A percentile compares a stretch with the other conserved stretches of the same genome.
Conservation (phyloP, 2,329 filamentous ascomycete genomes). For the Alternaria longipes region DNA sequence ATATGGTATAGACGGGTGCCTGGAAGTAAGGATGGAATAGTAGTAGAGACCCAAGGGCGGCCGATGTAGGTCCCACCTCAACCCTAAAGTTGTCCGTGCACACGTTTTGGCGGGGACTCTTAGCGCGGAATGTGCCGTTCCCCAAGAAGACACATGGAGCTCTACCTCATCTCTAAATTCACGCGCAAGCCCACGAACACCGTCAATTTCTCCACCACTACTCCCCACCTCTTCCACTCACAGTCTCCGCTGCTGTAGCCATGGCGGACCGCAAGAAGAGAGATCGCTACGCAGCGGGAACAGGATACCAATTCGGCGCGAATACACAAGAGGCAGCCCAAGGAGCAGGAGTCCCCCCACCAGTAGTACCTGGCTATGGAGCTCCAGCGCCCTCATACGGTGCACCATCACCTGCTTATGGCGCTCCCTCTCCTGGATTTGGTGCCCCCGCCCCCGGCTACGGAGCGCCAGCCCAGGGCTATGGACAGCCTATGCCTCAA, state of each 20-base stretch:
- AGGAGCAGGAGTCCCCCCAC: slow-evolving; percentile 58
- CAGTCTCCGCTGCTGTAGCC: slow-evolving; percentile 27
- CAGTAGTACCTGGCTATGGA: slow-evolving; percentile 31
- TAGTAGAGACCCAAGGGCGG: neutral
- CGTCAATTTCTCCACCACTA: slow-evolving; percentile 19
- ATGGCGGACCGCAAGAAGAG: slow-evolving; percentile 75
- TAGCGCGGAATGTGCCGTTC: slow-evolving; percentile 43
- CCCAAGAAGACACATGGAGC: slow-evolving; percentile 51
- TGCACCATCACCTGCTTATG: slow-evolving; percentile 46
- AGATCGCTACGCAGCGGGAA: slow-evolving; percentile 90
- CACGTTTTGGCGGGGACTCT: slow-evolving; percentile 32
- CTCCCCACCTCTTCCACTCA: slow-evolving; percentile 13
- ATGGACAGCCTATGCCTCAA: slow-evolving; percentile 58
- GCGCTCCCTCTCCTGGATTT: slow-evolving; percentile 52
- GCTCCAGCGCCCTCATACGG: slow-evolving; percentile 52
- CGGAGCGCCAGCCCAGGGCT: slow-evolving; percentile 45
- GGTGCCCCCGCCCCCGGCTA: slow-evolving; percentile 45
- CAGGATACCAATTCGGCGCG: slow-evolving; percentile 94
- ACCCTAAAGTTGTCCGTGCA: slow-evolving; percentile 24
- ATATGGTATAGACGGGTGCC: slow-evolving; percentile 20
- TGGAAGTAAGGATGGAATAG: slow-evolving; percentile 5
- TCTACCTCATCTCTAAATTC: slow-evolving; percentile 35
- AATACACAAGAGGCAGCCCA: slow-evolving; percentile 70
- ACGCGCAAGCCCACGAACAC: slow-evolving; percentile 30
- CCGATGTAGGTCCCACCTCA: slow-evolving; percentile 11